A percentile compares a stretch with the other conserved stretches of the same genome.
These are phyloP conservation scores for Hypoxylon sp. DNA, from an alignment of 2,329 filamentous ascomycete species.

Conservation along the genomic window DNA sequence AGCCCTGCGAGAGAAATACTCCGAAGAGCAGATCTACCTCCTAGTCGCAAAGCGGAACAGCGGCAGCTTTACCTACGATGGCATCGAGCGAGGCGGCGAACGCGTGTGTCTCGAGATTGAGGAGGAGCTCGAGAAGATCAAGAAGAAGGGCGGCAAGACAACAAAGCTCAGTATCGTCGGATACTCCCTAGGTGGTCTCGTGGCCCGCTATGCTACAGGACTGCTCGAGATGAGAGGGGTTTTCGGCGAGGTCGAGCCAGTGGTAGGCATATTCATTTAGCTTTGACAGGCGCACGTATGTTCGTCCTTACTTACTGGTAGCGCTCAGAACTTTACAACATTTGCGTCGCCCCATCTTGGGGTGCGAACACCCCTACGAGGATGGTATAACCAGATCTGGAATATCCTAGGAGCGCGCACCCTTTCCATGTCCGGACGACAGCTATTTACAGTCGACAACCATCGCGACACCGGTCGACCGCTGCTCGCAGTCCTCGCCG, in stretches of 20 bases:
- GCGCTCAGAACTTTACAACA: conserved; percentile 81
- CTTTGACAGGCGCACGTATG: not conserved
- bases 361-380: conserved; percentile 73
- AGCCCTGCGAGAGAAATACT: conserved; percentile 66
- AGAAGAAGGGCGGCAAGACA: conserved; percentile 72
- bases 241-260: conserved; percentile 79
- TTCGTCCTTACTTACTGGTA: conserved; percentile 20
- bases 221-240: conserved; percentile 82
- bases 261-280: conserved; percentile 56
- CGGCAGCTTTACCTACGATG: conserved; percentile 76
- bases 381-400: conserved; percentile 72
- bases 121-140: conserved; percentile 65
- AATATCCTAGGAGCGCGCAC: conserved; percentile 86
- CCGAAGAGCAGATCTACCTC: conserved; percentile 71
- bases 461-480: conserved; percentile 86
- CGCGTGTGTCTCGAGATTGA: conserved; percentile 73
- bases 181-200: conserved; percentile 87
- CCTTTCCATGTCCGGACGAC: conserved; percentile 82
- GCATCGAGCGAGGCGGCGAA: conserved; percentile 73
- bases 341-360: conserved; percentile 87
- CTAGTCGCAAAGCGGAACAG: conserved; percentile 76
- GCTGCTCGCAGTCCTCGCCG: conserved; percentile 81
- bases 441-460: conserved; percentile 85
- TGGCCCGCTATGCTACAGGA: conserved; percentile 86
- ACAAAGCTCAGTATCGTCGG: conserved; percentile 86